phyloP scores from a whole-genome alignment of 139 green algal genomes.

The Yamagishiella unicocca region DNA sequence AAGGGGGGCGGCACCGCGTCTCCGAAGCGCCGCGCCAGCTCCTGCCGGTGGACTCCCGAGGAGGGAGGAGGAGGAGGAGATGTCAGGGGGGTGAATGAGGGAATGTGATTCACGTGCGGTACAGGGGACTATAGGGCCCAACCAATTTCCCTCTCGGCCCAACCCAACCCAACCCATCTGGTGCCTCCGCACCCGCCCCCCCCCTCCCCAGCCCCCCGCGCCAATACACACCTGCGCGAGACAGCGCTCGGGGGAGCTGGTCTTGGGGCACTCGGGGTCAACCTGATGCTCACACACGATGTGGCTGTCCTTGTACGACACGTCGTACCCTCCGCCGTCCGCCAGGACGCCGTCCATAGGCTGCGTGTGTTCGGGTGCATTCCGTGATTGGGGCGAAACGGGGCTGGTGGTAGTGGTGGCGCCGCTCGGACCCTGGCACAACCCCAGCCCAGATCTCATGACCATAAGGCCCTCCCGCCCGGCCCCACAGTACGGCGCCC shows the following conservation, averaged over 20 bases:
- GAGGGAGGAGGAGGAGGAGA: not conserved
- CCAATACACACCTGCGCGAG: not conserved
- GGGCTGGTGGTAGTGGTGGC: no score
- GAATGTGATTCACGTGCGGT: no score
- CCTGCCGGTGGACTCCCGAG: not conserved
- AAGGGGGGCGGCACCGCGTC: not conserved
- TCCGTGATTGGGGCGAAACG: no score
- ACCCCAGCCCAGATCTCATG: no score
- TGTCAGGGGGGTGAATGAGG: no score
- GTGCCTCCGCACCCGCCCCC: not conserved
- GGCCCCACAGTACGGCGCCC: no score
- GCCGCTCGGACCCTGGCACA: no score
- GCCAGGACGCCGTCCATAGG: not conserved
- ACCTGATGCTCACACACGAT: conserved; percentile 21
- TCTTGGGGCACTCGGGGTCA: not conserved
- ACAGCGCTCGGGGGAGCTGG: not conserved
- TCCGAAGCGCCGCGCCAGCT: not conserved
- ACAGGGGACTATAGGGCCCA: no score
- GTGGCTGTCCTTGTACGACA: not conserved
- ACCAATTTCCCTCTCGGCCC: no score
- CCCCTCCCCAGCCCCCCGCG: no score
- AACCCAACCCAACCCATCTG: no score
- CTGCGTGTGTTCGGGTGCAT: conserved; percentile 9
- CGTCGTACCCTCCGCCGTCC: conserved; percentile 25
- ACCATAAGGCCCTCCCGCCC: no score